Evolutionary conservation across 179 eudicot species (phyloP).

Genomic region (Camellia oleifera): DNA sequence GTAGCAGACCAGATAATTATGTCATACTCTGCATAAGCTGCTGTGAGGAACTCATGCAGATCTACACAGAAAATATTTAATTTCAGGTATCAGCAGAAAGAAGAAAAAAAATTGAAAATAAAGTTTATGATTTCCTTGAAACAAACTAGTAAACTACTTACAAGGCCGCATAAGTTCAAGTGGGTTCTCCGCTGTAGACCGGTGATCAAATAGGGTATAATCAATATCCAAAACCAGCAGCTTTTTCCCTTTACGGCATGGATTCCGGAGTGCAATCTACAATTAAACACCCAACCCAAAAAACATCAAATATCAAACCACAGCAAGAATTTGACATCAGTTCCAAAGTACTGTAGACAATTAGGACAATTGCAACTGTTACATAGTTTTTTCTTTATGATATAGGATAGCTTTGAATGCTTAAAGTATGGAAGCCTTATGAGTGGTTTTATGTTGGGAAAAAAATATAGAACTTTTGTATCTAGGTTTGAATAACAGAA

Average conservation of each 20-base stretch:
- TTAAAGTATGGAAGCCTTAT: too few relatives aligned
- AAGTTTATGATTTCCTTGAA: not conserved
- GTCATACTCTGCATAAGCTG: conserved; percentile 95
- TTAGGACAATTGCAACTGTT: not conserved
- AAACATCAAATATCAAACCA: not conserved
- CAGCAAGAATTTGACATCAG: not conserved
- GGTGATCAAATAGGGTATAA: conserved; percentile 95
- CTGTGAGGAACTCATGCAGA: conserved; percentile 91
- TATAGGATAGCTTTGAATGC: too few relatives aligned
- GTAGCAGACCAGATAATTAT: conserved; percentile 99
- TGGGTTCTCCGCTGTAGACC: conserved; percentile 90
- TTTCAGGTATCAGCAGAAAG: conserved; percentile 12
- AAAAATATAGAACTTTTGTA: too few relatives aligned
- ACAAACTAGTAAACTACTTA: conserved; percentile 48
- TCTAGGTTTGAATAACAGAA: too few relatives aligned
- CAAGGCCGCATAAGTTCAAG: conserved; percentile 96
- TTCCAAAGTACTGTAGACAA: not conserved
- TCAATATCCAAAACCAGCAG: conserved; percentile 94
- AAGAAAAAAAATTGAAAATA: not conserved
- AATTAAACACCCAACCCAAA: conserved; percentile 3
- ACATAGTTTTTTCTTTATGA: not conserved
- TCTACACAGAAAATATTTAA: conserved; percentile 38
- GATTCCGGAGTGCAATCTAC: conserved; percentile 79
- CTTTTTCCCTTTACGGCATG: conserved; percentile 92
- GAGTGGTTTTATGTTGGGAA: too few relatives aligned